Evolutionary conservation across 306 rosid species (phyloP).

Genomic region (Echinosophora koreensis): DNA sequence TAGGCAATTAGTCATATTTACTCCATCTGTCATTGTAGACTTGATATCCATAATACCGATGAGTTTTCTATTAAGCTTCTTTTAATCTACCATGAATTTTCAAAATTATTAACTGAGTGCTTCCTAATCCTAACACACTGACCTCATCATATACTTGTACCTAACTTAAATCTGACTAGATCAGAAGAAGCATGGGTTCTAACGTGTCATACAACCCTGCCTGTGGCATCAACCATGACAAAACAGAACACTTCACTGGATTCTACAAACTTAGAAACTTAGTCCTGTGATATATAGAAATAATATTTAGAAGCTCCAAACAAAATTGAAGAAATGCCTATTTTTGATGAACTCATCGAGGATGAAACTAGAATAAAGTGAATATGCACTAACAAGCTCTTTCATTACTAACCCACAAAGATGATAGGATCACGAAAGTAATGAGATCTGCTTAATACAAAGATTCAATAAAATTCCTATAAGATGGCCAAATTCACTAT

Average conservation of each 20-base stretch:
- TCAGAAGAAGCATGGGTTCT: conserved; percentile 1
- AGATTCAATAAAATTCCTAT: no score
- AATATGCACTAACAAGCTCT: conserved; percentile 1
- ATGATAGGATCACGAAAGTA: neutral
- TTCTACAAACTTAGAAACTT: neutral
- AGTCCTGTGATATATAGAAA: neutral
- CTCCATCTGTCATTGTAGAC: no score
- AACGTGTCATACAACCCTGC: neutral
- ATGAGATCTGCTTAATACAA: no score
- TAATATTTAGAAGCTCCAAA: neutral
- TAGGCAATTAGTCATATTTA: no score
- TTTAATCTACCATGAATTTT: neutral
- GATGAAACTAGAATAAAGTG: no score
- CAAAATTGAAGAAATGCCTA: neutral
- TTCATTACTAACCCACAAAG: neutral
- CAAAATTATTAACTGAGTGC: neutral
- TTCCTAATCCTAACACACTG: neutral
- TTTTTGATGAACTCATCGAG: neutral
- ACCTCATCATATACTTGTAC: neutral
- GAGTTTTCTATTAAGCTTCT: neutral
- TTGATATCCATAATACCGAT: no score
- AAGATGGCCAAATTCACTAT: no score
- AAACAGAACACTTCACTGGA: neutral
- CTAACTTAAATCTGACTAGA: conserved; percentile 6
- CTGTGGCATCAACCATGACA: neutral